Base-by-base conservation (phyloP, 169 alveolate species). In the Plasmodium gallinaceum region DNA sequence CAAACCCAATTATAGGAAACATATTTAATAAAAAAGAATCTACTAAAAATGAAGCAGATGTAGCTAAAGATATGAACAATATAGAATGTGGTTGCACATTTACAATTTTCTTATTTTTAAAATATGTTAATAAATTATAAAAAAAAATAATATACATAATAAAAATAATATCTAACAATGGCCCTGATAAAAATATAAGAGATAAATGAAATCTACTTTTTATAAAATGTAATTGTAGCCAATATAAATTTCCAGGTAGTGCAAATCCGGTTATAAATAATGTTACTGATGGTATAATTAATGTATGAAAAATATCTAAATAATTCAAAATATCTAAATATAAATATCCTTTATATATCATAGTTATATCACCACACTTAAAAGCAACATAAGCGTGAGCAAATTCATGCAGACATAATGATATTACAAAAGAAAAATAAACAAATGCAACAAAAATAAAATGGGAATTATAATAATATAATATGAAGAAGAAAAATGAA, bases 331-430 rank as follows among this genome's bases (percentile, higher is more conserved):
- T 80, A 51, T 80, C 90, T 42, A 80, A 46, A 52, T 80, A 80
- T 70, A 80, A 72, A 72, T 80, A 80, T 12, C 90, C 90, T 26
- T 80, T 80, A 60, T 80, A 80, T 18, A 80, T 75, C 90, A 80
- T 80, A 6, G 90, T 80, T 20, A 80, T 80, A 37, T 80, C 90
- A 9, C 90, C 90, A 60, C 68, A 80, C 14, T 80, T 80, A 37
- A 66, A 80, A 9, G 90, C 90, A 80, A 54, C 83, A 52, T 51
- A 52, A 10, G 90, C 90, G 18, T 80, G 90, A 7, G 90, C 71
- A 80, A 80, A 80, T 57, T 80, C 90, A 37, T 80, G 90, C 68
- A 80, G 66, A 68, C 90, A 80, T 57, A 80, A 68, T 12, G 78
- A 80, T 80, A 80, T 80, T 10, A 80, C 26, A 80, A 68, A 80